Percentiles rank a stretch among this genome's conserved stretches.
Conservation (phyloP, 2,329 filamentous ascomycete species). For the Fusarium sp. region DNA sequence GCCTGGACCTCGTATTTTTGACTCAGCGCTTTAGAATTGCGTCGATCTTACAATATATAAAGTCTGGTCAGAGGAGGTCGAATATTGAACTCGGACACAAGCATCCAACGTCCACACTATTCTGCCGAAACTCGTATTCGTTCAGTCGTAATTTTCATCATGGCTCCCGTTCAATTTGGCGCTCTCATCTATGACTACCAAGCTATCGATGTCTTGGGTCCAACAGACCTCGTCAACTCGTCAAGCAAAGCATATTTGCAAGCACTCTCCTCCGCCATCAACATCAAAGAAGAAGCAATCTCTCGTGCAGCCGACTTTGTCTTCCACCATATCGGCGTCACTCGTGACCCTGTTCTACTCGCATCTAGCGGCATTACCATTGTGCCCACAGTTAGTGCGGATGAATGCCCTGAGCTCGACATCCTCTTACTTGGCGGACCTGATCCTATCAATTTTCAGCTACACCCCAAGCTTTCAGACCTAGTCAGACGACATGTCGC, state of each 20-base stretch:
- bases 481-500: conserved; percentile 56
- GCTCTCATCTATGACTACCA: conserved; percentile 53
- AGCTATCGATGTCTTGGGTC: conserved; percentile 54
- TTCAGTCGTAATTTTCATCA: neutral
- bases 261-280: conserved; percentile 16
- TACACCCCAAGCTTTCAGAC: conserved; percentile 51
- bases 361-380: conserved; percentile 35
- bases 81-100: neutral
- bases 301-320: conserved; percentile 50
- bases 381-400: conserved; percentile 52
- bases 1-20: rapidly evolving
- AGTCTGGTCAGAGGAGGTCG: neutral
- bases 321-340: conserved; percentile 56
- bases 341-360: conserved; percentile 48
- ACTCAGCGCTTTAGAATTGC: neutral
- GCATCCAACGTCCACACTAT: neutral
- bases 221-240: conserved; percentile 52
- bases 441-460: conserved; percentile 45
- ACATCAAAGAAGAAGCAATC: conserved; percentile 41
- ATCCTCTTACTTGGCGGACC: conserved; percentile 57
- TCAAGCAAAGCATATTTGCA: conserved; percentile 41
- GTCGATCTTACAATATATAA: neutral
- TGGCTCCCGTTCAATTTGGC: conserved; percentile 37
- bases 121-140: neutral
- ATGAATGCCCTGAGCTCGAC: conserved; percentile 57